Base-by-base conservation (phyloP, 352 stramenopile species). In the Globisporangium rhizosaccharum region DNA sequence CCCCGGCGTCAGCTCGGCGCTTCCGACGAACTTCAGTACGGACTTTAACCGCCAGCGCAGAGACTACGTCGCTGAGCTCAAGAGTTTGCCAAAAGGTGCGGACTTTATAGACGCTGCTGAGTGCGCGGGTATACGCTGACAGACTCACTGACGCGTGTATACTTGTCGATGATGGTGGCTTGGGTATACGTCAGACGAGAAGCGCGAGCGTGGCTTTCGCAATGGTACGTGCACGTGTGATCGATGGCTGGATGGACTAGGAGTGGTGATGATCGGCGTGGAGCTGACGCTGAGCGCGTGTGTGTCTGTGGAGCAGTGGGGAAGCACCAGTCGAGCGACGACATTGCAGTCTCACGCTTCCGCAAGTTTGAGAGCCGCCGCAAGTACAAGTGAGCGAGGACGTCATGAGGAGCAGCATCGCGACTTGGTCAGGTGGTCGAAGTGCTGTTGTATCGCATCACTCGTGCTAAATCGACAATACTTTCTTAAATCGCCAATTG, bases 41-140 rank as follows among this genome's bases (percentile, higher is more conserved):
- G 79, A 93, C 64, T 93, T 90, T 39, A 89, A 89, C 58, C 76
- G 79, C 41, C 84, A 93, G 59, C 71, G 67, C 42, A 81, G 61
- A 36, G 80, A 89, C 51, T 88, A 75, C 57, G 72, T 90, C 23
- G 66, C 70, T 1, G 75, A 88, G 54, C 70, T 91, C 63, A 93
- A 93, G 70, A 79, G 59, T 28, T 49, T 88, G 57, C 72, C 69
- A 48, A 79, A 75, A 75, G 33, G 33, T 39, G 33, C 33, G 33
- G 28, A 33, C 28, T 3, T 3, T 7, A 6, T 6, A 33, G 28
- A 12, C 10, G 33, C 10, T 10, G 33, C 8, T 10, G 33, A 10
- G 33, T 39, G 7, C 6, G 33, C 8, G 10, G 33, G 33, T 39
- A 12, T 39, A 12, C 33, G 33, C 33, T 39, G 8, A 14, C 10